Evolutionary conservation across 148 eudicot genomes (phyloP).

Genomic region (Camellia lanceoleosa): DNA sequence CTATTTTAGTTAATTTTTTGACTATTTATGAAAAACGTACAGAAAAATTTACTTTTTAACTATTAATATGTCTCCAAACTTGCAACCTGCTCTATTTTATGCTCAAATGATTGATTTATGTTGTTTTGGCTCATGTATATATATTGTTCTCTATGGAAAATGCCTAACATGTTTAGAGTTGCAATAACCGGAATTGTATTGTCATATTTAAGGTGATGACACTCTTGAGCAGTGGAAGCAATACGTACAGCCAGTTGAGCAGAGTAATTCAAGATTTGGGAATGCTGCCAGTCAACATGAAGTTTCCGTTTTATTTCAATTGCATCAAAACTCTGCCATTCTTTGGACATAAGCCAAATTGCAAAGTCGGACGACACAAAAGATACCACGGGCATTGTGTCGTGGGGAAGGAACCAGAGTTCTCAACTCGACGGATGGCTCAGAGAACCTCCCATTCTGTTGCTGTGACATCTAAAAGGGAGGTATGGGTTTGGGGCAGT

Average conservation of each 20-base stretch:
- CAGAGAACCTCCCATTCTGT: constrained; percentile 64
- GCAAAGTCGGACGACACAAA: constrained; percentile 17
- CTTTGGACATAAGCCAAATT: constrained; percentile 63
- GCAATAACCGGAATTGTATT: background rate
- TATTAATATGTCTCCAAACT: too few relatives aligned
- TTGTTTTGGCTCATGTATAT: too few relatives aligned
- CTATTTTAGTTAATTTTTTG: too few relatives aligned
- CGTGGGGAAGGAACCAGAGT: constrained; percentile 91
- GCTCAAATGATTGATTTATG: too few relatives aligned
- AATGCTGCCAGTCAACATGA: constrained; percentile 50
- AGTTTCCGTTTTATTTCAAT: constrained; percentile 40
- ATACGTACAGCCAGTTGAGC: constrained; percentile 75
- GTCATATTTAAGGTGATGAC: constrained; percentile 55
- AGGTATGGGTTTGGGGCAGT: constrained; percentile 86
- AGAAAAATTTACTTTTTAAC: too few relatives aligned
- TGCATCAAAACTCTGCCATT: constrained; percentile 82
- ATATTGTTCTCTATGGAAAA: too few relatives aligned
- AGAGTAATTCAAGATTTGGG: constrained; percentile 50
- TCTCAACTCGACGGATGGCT: constrained; percentile 79
- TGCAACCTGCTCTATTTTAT: too few relatives aligned
- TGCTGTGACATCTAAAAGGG: constrained; percentile 49
- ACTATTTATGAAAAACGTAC: too few relatives aligned
- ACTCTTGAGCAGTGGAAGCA: constrained; percentile 76
- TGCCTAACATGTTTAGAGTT: background rate
- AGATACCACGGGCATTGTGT: constrained; percentile 29